These are phyloP conservation scores for Xanthoconium purpureum DNA, from an alignment of 768 basidiomycete species.

Conservation along the genomic window DNA sequence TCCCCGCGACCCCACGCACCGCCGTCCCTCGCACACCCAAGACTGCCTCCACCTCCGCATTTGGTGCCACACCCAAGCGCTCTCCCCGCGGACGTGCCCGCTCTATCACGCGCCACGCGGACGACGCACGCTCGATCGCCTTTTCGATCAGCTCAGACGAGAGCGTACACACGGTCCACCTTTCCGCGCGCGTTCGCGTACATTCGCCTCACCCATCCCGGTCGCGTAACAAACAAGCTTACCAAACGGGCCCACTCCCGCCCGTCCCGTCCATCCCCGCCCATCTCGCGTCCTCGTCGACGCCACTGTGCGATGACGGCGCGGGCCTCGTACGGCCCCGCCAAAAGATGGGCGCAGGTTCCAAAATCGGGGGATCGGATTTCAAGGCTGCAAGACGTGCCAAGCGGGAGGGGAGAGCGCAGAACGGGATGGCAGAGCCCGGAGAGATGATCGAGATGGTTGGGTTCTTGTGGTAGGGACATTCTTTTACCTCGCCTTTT, in stretches of 20 bases:
- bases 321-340: conserved; percentile 23
- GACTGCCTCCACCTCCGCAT: neutral
- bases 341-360: conserved; percentile 20
- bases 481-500: no score
- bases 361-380: conserved; percentile 26
- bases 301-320: neutral
- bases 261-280: conserved; percentile 26
- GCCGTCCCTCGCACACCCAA: conserved; percentile 7
- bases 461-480: conserved; percentile 21
- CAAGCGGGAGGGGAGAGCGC: conserved; percentile 21
- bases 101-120: conserved; percentile 6
- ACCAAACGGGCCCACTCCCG: conserved; percentile 22
- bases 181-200: conserved; percentile 15
- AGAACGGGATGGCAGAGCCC: conserved; percentile 2
- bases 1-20: conserved; percentile 34
- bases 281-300: conserved; percentile 5
- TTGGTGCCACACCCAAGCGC: neutral
- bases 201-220: conserved; percentile 14
- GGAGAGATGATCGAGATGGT: conserved; percentile 31
- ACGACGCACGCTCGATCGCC: conserved; percentile 20
- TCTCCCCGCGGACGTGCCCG: conserved; percentile 1
- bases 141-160: conserved; percentile 31
- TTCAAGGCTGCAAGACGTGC: conserved; percentile 30
- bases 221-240: conserved; percentile 10
- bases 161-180: conserved; percentile 21